phyloP scores from a whole-genome alignment of 139 green algal species.

The Parachlorella kessleri region DNA sequence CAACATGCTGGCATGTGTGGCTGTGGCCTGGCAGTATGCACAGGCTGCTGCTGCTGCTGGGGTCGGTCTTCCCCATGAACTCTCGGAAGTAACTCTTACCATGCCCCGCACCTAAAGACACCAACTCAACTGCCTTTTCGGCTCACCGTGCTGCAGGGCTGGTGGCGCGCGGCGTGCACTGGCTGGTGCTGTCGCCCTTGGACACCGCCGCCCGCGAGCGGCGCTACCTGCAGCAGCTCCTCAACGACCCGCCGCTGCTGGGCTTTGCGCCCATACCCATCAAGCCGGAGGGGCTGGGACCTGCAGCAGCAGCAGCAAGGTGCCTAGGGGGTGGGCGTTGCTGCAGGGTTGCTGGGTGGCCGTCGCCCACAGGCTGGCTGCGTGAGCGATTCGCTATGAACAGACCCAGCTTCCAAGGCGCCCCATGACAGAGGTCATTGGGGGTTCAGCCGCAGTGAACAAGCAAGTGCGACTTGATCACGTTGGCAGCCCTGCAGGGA shows the following conservation, averaged over 20 bases:
- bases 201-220: slow-evolving; percentile 11
- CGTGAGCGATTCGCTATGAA: too few relatives aligned
- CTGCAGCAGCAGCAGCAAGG: too few relatives aligned
- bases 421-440: too few relatives aligned
- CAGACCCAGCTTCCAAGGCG: too few relatives aligned
- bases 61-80: not conserved
- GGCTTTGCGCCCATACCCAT: slow-evolving; percentile 43
- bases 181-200: slow-evolving; percentile 19
- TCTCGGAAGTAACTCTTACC: too few relatives aligned
- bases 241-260: slow-evolving; percentile 62
- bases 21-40: not conserved
- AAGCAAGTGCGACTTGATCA: too few relatives aligned
- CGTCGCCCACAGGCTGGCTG: too few relatives aligned
- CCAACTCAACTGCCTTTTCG: not conserved
- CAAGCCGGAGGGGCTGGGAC: not conserved
- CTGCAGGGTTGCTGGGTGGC: too few relatives aligned
- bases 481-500: too few relatives aligned
- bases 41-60: not conserved
- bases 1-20: slow-evolving; percentile 5
- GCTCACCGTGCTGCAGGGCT: slow-evolving; percentile 1
- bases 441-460: too few relatives aligned
- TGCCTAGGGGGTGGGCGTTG: too few relatives aligned
- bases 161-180: slow-evolving; percentile 27
- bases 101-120: too few relatives aligned
- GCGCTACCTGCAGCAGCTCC: slow-evolving; percentile 42